Evolutionary conservation across 495 filamentous ascomycete genomes (phyloP), one percentile per base, ranked within the genome.

Genomic region (Aspergillus nanangensis): DNA sequence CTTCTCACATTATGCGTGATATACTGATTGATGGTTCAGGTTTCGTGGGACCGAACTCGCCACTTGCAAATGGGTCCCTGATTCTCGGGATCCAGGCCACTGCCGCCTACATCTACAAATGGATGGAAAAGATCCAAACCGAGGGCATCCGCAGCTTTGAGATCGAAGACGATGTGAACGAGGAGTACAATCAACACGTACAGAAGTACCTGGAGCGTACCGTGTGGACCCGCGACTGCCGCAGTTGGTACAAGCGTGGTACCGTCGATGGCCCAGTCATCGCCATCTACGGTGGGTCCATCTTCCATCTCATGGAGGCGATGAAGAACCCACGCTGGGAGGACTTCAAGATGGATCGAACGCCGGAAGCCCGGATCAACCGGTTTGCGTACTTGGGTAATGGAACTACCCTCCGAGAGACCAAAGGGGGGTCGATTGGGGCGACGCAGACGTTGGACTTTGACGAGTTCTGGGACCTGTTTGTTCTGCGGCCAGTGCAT

Each of bases 351-450:
- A 44, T 52, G 9, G 17, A 49, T 65, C 49, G 60, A 4, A 27
- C 36, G 0, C 39, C 38, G 52, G 50, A 71, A 69, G 41, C 51
- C 33, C 52, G 53, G 4, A 53, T 50, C 5, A 76, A 77, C 38
- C 55, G 74, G 24, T 77, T 77, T 52, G 55, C 63, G 4, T 78
- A 69, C 56, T 47, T 77, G 45, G 73, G 76, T 4, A 67, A 76
- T 55, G 76, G 76, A 24, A 27, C 29, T 10, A 38, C 32, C 2
- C 7, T 15, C 18, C 33, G 43, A 14, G 58, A 56, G 20, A 27
- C 41, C 5, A 53, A 53, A 38, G 41, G 50, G 38, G 51, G 37
- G 15, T 24, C 23, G 8, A 37, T 47, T 15, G 48, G 52, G n/a
- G 48, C 41, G 1, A 55, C 48, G 2, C 48, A 51, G 14, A 51